A percentile compares a stretch with the other conserved stretches of the same genome.
These are phyloP conservation scores for Penicillium riverlandense DNA, from an alignment of 495 filamentous ascomycete species.

Conservation along the genomic window DNA sequence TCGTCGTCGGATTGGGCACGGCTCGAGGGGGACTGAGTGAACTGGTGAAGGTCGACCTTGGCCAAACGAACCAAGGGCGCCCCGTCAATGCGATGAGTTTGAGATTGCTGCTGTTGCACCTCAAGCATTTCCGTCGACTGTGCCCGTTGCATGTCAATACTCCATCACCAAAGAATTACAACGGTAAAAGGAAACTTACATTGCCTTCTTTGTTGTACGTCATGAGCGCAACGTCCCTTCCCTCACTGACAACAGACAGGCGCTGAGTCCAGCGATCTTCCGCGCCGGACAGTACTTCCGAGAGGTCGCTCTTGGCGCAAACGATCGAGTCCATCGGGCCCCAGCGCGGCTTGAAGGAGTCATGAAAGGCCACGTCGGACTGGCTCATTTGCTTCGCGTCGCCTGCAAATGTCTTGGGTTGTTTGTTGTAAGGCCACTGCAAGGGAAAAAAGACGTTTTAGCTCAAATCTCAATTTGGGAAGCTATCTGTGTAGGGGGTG, in stretches of 20 bases:
- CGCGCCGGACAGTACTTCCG: conserved; percentile 13
- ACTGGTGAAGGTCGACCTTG: conserved; percentile 26
- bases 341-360: conserved; percentile 71
- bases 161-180: not conserved
- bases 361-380: conserved; percentile 52
- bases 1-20: conserved; percentile 23
- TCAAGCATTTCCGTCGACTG: conserved; percentile 31
- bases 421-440: conserved; percentile 85
- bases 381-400: conserved; percentile 51
- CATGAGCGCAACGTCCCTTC: conserved; percentile 27
- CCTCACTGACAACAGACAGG: conserved; percentile 32
- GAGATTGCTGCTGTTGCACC: conserved; percentile 28
- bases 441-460: conserved; percentile 34
- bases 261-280: conserved; percentile 25
- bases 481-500: conserved; percentile 17
- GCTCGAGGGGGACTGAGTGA: conserved; percentile 22
- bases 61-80: conserved; percentile 31
- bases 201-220: conserved; percentile 13
- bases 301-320: conserved; percentile 41
- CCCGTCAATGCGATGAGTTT: conserved; percentile 27
- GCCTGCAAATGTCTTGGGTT: conserved; percentile 54
- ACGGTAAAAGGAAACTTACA: conserved; percentile 10
- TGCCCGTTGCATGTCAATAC: conserved; percentile 1
- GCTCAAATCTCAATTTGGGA: conserved; percentile 21
- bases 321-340: conserved; percentile 65